Evolutionary conservation across 2,329 filamentous ascomycete genomes (phyloP), one percentile per base, ranked within the genome.

Genomic region (Catunica adiposa): DNA sequence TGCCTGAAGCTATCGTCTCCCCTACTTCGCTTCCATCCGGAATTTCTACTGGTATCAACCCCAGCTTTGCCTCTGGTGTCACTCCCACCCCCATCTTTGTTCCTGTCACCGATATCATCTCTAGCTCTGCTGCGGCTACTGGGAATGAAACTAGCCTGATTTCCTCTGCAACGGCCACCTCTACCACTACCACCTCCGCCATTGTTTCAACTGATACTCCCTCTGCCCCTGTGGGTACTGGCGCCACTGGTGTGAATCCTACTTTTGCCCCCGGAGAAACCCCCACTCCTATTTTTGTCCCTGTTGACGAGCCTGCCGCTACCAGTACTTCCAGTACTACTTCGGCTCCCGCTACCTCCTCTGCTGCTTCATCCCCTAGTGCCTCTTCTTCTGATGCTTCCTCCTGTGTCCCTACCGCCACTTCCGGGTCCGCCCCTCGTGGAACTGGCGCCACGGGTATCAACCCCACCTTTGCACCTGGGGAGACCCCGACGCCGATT

Each of bases 401-500:
- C 29, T 51, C 11, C 11, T 34, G 5, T 5, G 11, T 34, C 29
- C 11, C 29, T 34, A 34, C 29, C 22, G 38, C 51, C 3, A 53
- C 51, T 2, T n/a, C 50, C 14, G 23, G 11, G 9, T 44, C 37
- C 5, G 38, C 7, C 22, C 22, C 20, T 3, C 29, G 26, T 2
- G 47, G 50, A n/a, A 25, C 44, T 31, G 51, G 37, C 8, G 34
- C 47, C 20, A 54, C 56, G 26, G 52, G 56, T 17, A n/a, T 57
- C 47, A 37, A 46, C 56, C 31, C 56, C 15, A 55, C 52, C 1
- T 54, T 57, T 42, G 51, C 52, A 7, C 46, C 56, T 7, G 56
- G 34, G 7, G 56, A 50, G 51, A 57, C 56, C n/a, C 56, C 56
- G 7, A 25, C 9, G 14, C 56, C 56, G 11, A 57, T 57, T 22